Base-by-base conservation (phyloP, 129 eudicot genomes). In the Tagetes patula region DNA sequence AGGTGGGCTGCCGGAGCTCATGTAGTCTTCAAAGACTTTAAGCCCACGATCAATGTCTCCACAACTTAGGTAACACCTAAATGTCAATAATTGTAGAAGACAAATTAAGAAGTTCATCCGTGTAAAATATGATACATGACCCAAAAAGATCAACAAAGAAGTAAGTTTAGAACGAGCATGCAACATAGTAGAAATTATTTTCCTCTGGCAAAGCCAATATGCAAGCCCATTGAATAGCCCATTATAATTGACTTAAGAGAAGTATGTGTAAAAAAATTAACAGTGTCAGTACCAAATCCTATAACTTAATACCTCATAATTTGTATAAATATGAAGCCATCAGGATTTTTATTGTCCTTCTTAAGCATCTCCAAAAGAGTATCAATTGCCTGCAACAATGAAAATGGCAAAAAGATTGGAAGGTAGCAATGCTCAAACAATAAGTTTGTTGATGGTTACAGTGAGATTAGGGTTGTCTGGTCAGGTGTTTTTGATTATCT, bases 31-130 rank as follows among this genome's bases (percentile, higher is more conserved):
- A 76, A 87, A 94, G 10, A 73, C 56, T 70, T 86, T 75, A 52
- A 59, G 56, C 69, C 96, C 96, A 58, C 95, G 87, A 64, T 86
- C 96, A 54, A 90, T 38, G 67, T 87, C 85, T 30, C 98, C 96
- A 39, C 86, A 70, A 63, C 73, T 85, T 59, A 87, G 75, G 81
- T 90, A 87, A 79, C 96, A 90, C 92, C 98, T 94, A 76, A 47
- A 75, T 9, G 71, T 66, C 6, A 2, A 76, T 14, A 41, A 63
- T 78, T 13, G 43, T 6, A 68, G 27, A 66, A 67, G 30, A 60
- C 14, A 38, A 40, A 66, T 14, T 41, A 38, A 43, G 31, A 67
- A 41, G 11, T 66, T 67, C 30, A 56, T 45, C 61, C 38, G 9
- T 52, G 61, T 55, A 62, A 39, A 33, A 34, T 66, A 48, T 33